Percentiles rank a stretch among this genome's conserved stretches.
phyloP scores from a whole-genome alignment of 176 grass and related monocot species.

The Lolium rigidum region DNA sequence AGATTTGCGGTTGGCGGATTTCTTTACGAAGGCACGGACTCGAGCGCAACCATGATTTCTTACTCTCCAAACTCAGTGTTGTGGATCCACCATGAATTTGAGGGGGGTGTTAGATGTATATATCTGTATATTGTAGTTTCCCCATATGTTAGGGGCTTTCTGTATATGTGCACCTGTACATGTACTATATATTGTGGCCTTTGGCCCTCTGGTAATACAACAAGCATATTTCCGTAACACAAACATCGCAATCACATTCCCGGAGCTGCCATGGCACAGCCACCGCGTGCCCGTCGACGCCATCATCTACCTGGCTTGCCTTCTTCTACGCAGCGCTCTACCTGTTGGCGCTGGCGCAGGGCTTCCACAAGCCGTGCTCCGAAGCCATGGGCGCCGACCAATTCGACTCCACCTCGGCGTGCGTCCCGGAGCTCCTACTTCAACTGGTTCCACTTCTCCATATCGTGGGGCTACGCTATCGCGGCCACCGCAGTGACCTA shows the following conservation, averaged over 20 bases:
- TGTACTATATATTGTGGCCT: too few species aligned
- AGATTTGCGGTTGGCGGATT: too few species aligned
- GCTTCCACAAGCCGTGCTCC: slow-evolving; percentile 56
- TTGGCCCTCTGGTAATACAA: too few species aligned
- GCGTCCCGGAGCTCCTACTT: slow-evolving; percentile 48
- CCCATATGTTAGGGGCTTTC: too few species aligned
- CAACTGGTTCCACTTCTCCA: slow-evolving; percentile 43
- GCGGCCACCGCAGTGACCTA: slow-evolving; percentile 42
- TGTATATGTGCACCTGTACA: too few species aligned
- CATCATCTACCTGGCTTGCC: slow-evolving; percentile 1
- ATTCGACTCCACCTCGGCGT: slow-evolving; percentile 33
- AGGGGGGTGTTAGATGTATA: too few species aligned
- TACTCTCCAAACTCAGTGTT: too few species aligned
- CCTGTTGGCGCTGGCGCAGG: slow-evolving; percentile 55
- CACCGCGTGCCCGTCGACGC: not conserved
- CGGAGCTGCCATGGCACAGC: not conserved
- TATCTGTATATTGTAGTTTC: too few species aligned
- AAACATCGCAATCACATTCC: not conserved
- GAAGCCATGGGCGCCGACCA: slow-evolving; percentile 64
- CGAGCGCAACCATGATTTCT: too few species aligned
- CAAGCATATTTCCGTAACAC: slow-evolving; percentile 44
- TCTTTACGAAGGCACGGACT: too few species aligned
- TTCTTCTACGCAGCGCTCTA: slow-evolving; percentile 58
- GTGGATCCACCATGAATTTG: too few species aligned
- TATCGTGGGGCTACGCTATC: slow-evolving; percentile 37